These are phyloP conservation scores for Pestalotiopsis sp. DNA, from an alignment of 2,329 filamentous ascomycete genomes.

Conservation along the genomic window DNA sequence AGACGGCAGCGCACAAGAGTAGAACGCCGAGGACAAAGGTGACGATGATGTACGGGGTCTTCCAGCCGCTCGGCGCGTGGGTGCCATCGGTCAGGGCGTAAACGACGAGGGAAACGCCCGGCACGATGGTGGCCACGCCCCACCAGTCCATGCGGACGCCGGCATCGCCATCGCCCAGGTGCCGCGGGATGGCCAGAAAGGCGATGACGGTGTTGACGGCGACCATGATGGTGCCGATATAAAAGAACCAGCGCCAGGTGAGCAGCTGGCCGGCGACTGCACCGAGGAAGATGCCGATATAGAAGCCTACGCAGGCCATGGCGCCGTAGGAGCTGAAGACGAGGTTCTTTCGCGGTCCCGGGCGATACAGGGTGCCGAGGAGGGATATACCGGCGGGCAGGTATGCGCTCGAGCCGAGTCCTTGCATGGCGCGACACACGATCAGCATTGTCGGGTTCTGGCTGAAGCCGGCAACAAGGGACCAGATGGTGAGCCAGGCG, in stretches of 20 bases:
- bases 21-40: conserved; percentile 66
- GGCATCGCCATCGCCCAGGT: conserved; percentile 29
- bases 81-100: conserved; percentile 76
- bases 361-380: conserved; percentile 65
- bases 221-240: conserved; percentile 54
- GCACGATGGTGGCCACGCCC: conserved; percentile 62
- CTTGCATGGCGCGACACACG: conserved; percentile 73
- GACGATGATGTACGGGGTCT: conserved; percentile 71
- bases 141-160: conserved; percentile 70
- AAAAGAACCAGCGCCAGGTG: conserved; percentile 71
- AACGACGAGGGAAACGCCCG: conserved; percentile 69
- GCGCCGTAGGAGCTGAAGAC: conserved; percentile 62
- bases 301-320: conserved; percentile 58
- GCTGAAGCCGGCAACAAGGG: conserved; percentile 71
- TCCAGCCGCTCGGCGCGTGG: conserved; percentile 70
- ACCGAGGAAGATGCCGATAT: conserved; percentile 65
- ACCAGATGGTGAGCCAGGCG: conserved; percentile 70
- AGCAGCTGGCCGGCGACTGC: conserved; percentile 62
- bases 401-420: conserved; percentile 73
- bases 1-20: conserved; percentile 62
- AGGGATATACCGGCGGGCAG: conserved; percentile 70
- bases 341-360: conserved; percentile 70
- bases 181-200: conserved; percentile 30
- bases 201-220: conserved; percentile 27
- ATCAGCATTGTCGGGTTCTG: conserved; percentile 71